Base-by-base conservation (phyloP, 1,284 basidiomycete genomes). In the Cutaneotrichosporon arboriforme region DNA sequence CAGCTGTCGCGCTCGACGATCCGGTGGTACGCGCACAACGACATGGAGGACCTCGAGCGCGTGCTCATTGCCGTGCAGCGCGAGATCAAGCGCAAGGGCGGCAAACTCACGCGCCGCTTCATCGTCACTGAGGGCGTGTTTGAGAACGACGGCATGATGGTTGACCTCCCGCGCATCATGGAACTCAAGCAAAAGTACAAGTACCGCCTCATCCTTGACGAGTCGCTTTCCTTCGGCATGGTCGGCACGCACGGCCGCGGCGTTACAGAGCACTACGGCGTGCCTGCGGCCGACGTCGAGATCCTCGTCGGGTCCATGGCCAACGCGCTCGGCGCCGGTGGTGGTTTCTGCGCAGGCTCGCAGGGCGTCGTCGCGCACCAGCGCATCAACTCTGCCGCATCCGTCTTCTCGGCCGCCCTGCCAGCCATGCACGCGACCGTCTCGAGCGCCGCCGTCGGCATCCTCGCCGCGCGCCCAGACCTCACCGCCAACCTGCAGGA, bases 101-200 rank as follows among this genome's bases (percentile, higher is more conserved):
- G 81, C 9, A 88, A 87, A 5, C 78, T 97, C 62, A 96, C 91
- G 0, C 82, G 92, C 57, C 81, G 90, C 37, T 98, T 98, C 73
- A 98, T 99, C 68, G 84, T 98, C 53, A 93, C 94, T 0, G 96
- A 98, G 72, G 96, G 94, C 48, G 85, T 98, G 49, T 98, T 97
- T 68, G 93, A 97, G 76, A 86, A 86, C 65, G 92, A 97, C 65
- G 94, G 94, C 31, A 83, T 83, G 54, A 90, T 97, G 81, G 80
- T 84, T 46, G 90, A 98, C 75, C 76, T 99, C 33, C 91, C 92
- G 12, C 88, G 86, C 72, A 60, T 60, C 46, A 84, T 96, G 60
- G 92, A 97, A 70, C 81, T 98, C 55, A 97, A 97, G 79, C 79
- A 82, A 63, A 91, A 93, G 76, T 90, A 90, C 83, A 97, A 97